Evolutionary conservation across 106 monocot genomes (phyloP), one percentile per base, ranked within the genome.

Genomic region (Platanthera guangdongensis): DNA sequence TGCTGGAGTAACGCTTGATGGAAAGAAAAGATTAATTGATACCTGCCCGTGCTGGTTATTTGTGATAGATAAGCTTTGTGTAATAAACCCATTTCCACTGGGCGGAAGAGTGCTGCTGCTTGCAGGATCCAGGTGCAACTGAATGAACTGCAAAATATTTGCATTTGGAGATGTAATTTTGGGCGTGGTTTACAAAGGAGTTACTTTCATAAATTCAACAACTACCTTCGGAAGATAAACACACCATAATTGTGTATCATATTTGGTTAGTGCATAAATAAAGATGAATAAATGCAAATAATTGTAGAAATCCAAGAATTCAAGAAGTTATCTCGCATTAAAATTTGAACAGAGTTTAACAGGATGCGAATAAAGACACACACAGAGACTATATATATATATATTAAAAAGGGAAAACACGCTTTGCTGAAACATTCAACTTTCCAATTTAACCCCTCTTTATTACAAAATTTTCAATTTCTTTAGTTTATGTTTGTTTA

Each of bases 41-140:
- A 97, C 96, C 96, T 91, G 96, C 5, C 96, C 93, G 78, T 93
- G 91, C 71, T 84, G 93, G 69, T 51, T 88, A 81, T 97, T 97
- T 22, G 85, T 97, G 47, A 93, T 59, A 77, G 77, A 82, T 59
- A 97, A 74, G 9, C 74, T 80, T 83, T 97, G 96, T 47, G 85
- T 88, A 57, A 97, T 85, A 22, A 84, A 77, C 52, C 88, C 92
- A 84, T 75, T 86, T 60, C 87, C 86, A 77, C 60, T 85, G 13
- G 88, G 84, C 52, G 93, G 89, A 81, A 97, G 89, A 80, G 77
- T 85, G 63, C 86, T 97, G 84, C 91, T 79, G 81, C 91, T 97
- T 67, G 91, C 96, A 74, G 93, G 96, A 73, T 95, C 84, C 78
- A 93, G 51, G 74, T 88, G 89, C 72, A 97, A 79, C 84, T 95